Percentiles rank a stretch among this genome's conserved stretches.
These are phyloP conservation scores for Adiantum capillusveneris DNA, from an alignment of 75 land plant species.

Conservation along the genomic window DNA sequence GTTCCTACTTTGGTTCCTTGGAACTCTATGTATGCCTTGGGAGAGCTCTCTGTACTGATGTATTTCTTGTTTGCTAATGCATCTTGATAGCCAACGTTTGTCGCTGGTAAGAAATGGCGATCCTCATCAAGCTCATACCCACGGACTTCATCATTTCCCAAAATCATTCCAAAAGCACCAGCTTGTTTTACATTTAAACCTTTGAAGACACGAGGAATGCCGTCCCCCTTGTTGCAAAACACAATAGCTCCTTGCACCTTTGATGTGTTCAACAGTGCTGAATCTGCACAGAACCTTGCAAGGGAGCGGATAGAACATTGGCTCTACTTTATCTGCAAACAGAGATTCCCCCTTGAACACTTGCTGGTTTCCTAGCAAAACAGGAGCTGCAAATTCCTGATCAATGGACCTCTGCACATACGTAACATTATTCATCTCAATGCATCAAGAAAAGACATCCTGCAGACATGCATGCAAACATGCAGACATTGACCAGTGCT, in stretches of 20 bases:
- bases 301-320: too few species aligned
- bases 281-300: too few species aligned
- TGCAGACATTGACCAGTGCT: too few species aligned
- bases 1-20: slow-evolving; percentile 8
- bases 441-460: too few species aligned
- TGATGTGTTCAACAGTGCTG: neutral
- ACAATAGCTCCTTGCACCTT: slow-evolving; percentile 2
- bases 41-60: neutral
- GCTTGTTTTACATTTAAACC: neutral
- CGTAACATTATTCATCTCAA: too few species aligned
- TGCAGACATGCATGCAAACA: too few species aligned
- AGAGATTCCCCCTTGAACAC: too few species aligned
- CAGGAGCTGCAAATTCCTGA: too few species aligned
- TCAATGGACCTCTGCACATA: too few species aligned
- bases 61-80: slow-evolving; percentile 15
- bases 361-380: too few species aligned
- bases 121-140: slow-evolving; percentile 51
- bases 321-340: too few species aligned
- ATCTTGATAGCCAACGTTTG: slow-evolving; percentile 7
- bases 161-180: slow-evolving; percentile 66
- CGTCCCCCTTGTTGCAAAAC: slow-evolving; percentile 39
- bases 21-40: neutral
- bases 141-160: slow-evolving; percentile 28
- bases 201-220: neutral
- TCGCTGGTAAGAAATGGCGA: slow-evolving; percentile 28